Evolutionary conservation across 768 basidiomycete species (phyloP), one percentile per base, ranked within the genome.

Genomic region (Hirschioporus abietinus): DNA sequence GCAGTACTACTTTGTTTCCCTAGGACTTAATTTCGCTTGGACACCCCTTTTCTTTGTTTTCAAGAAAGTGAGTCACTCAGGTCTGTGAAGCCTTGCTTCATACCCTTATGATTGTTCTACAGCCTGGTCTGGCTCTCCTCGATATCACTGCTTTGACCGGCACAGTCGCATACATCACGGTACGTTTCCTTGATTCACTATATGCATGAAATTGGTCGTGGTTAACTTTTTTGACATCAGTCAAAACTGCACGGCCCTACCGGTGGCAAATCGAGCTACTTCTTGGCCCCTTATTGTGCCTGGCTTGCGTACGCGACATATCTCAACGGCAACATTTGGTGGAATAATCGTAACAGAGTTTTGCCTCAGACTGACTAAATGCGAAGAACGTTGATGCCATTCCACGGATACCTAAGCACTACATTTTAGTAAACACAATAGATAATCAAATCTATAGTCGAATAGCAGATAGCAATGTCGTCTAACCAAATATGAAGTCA

Each of bases 261-360:
- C 15, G 71, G 76, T 60, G 79, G 79, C 0, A 73, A 74, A 66
- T 81, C 88, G 18, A 86, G 85, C 6, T 87, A 83, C 73, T 80
- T 86, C 73, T 78, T 89, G 15, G 77, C 84, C 30, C 88, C 88
- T 1, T 90, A 89, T 75, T 87, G 87, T 68, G 84, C 81, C 8
- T 91, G 88, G 88, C 74, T 88, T 42, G 79, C 81, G 6, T 89
- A 83, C 70, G 88, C 85, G 10, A 86, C 87, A 10, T 91, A 90
- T 76, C 78, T 91, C 57, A 90, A 89, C 72, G 86, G 79, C n/a
- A 87, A 86, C 0, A 81, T 84, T 61, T 86, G 86, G 81, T 86
- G 81, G 78, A 74, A 85, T 71, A 88, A 86, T 71, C 75, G 73
- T 42, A 70, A 27, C 15, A 35, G 20, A 7, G 9, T n/a, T 23